Percentiles rank a stretch among this genome's conserved stretches.
Conservation (phyloP, 768 basidiomycete genomes). For the Mycena floridula region DNA sequence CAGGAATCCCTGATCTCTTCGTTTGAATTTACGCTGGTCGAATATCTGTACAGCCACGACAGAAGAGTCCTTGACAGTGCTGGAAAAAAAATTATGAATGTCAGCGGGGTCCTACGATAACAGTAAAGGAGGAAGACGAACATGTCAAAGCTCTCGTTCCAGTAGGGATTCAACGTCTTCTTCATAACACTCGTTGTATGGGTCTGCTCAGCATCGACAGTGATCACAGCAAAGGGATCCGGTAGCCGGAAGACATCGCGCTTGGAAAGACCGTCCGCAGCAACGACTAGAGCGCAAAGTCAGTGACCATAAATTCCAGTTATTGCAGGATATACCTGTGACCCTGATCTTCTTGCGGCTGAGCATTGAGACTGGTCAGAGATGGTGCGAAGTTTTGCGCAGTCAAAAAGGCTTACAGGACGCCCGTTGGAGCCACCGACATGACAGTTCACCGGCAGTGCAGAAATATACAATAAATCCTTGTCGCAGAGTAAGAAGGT, state of each 20-base stretch:
- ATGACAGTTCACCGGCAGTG: too few species aligned
- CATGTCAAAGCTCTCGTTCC: slow-evolving; percentile 99
- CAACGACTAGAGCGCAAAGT: slow-evolving; percentile 64
- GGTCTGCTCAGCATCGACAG: slow-evolving; percentile 96
- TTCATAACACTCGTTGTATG: slow-evolving; percentile 96
- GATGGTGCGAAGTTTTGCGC: too few species aligned
- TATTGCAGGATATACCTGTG: slow-evolving; percentile 59
- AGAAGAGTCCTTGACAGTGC: slow-evolving; percentile 95
- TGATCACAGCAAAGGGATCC: slow-evolving; percentile 97
- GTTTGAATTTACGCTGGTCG: slow-evolving; percentile 98
- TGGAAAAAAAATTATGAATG: too few species aligned
- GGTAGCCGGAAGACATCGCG: slow-evolving; percentile 95
- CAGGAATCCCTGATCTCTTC: slow-evolving; percentile 95
- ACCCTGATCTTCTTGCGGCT: slow-evolving; percentile 74
- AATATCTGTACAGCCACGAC: slow-evolving; percentile 98
- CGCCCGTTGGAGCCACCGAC: slow-evolving; percentile 44
- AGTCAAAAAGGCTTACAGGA: too few species aligned
- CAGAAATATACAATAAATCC: too few species aligned
- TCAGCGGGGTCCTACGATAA: too few species aligned
- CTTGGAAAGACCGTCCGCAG: slow-evolving; percentile 90
- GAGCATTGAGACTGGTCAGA: too few species aligned
- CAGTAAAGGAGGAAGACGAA: too few species aligned
- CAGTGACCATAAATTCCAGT: not conserved
- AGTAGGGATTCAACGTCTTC: slow-evolving; percentile 91
- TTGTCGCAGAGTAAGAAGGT: too few species aligned